A percentile compares a stretch with the other conserved stretches of the same genome.
Evolutionary conservation across 345 rosid species (phyloP).

Genomic region (Excoecaria agallocha): DNA sequence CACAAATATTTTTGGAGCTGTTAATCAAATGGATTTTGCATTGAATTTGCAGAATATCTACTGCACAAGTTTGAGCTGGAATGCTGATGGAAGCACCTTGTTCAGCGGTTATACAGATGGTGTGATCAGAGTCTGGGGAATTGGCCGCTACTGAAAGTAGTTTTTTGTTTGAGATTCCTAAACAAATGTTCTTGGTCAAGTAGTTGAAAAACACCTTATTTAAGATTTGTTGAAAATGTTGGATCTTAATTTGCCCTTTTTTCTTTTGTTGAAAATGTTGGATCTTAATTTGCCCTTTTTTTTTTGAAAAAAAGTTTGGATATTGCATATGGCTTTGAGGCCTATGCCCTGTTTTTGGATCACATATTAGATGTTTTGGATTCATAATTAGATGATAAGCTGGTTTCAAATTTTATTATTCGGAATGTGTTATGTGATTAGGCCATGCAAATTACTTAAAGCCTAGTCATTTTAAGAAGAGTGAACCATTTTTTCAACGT

Average conservation of each 20-base stretch:
- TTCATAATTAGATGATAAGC: not conserved
- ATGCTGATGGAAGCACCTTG: slow-evolving; percentile 85
- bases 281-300: too few relatives aligned
- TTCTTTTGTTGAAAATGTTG: too few relatives aligned
- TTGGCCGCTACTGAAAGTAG: slow-evolving; percentile 47
- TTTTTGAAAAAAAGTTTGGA: slow-evolving; percentile 3
- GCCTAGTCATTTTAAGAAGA: too few relatives aligned
- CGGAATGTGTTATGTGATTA: too few relatives aligned
- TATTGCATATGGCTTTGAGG: slow-evolving; percentile 4
- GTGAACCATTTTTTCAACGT: too few relatives aligned
- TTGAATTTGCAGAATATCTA: slow-evolving; percentile 56
- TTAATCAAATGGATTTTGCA: not conserved
- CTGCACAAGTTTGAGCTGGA: slow-evolving; percentile 96
- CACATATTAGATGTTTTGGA: not conserved
- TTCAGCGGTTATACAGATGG: slow-evolving; percentile 97
- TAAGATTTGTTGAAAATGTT: slow-evolving; percentile 13
- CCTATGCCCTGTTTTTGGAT: too few relatives aligned
- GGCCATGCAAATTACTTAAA: too few relatives aligned
- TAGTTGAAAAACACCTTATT: not conserved
- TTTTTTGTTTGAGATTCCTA: not conserved
- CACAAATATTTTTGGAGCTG: not conserved
- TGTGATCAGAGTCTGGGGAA: slow-evolving; percentile 94
- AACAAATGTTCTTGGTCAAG: not conserved
- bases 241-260: slow-evolving; percentile 5
- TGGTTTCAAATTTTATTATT: not conserved